Evolutionary conservation across 805 yeast species (phyloP), one percentile per base, ranked within the genome.

Genomic region (Candida chilensis): DNA sequence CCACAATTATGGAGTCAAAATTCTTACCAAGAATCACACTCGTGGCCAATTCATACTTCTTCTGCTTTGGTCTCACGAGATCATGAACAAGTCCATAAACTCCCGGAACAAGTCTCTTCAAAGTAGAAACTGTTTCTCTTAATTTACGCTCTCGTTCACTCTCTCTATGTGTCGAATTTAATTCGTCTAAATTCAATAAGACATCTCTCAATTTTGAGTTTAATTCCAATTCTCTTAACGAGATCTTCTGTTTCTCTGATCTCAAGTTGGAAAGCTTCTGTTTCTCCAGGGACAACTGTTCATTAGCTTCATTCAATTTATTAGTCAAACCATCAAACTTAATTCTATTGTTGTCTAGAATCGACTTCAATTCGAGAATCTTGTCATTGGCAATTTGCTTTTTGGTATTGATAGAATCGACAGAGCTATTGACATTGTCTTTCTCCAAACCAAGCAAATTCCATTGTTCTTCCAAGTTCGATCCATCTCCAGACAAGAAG

Each of bases 1-100:
- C 94, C 5, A 92, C 98, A 13, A 92, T 68, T 12, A 92, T 71
- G 0, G 96, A 71, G 51, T 92, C 95, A 42, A 78, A 71, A 43
- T 82, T 69, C 35, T 72, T 69, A 6, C 96, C 97, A 17, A 92
- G 58, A 5, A 82, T 71, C 0, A 90, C 79, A 19, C 81, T 71
- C 21, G 87, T 67, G 0, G 96, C 94, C 5, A 62, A 41, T 28
- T 81, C 86, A 48, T 74, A 87, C 42, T 73, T 79, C 34, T 72
- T 72, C 40, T 79, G 79, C 31, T 72, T 65, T 14, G 96, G 95
- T 33, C 74, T 74, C 27, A 90, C 82, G 16, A 88, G 60, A 44
- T 87, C 96, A 39, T 74, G 68, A 4, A 90, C 74, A 8, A 86
- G 52, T 3, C 96, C 97, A 40, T 69, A 69, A 3, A 92, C 94